phyloP scores from a whole-genome alignment of 768 basidiomycete species.

The Lepiota venenata region DNA sequence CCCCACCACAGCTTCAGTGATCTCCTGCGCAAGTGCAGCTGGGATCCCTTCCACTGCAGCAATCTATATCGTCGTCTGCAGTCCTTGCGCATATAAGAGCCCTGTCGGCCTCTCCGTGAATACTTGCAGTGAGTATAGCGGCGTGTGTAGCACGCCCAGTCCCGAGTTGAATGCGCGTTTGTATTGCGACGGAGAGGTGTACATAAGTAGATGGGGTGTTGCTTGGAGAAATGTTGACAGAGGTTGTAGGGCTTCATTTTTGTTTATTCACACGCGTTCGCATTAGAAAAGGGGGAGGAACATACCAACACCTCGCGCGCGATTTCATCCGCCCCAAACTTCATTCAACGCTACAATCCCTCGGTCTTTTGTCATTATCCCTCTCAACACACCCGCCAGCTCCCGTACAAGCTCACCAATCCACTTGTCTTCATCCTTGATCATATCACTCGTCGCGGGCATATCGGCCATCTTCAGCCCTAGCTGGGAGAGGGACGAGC shows the following conservation, averaged over 20 bases:
- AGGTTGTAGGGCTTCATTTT: too few species aligned
- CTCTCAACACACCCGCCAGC: too few species aligned
- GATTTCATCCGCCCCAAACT: slow-evolving; percentile 75
- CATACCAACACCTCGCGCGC: slow-evolving; percentile 85
- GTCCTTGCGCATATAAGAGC: slow-evolving; percentile 43
- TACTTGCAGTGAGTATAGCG: slow-evolving; percentile 60
- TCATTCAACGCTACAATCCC: slow-evolving; percentile 91
- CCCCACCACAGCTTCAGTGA: too few species aligned
- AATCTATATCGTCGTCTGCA: slow-evolving; percentile 65
- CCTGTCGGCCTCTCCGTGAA: slow-evolving; percentile 67
- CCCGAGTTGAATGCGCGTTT: too few species aligned
- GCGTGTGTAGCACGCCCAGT: too few species aligned
- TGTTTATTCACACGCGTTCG: too few species aligned
- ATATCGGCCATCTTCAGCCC: slow-evolving; percentile 75
- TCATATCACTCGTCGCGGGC: slow-evolving; percentile 88
- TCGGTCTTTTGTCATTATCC: too few species aligned
- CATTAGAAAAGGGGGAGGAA: slow-evolving; percentile 75
- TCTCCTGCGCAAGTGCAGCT: too few species aligned
- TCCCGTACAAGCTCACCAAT: slow-evolving; percentile 75
- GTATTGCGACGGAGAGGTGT: slow-evolving; percentile 66
- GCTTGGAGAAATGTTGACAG: slow-evolving; percentile 79
- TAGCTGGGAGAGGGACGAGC: slow-evolving; percentile 84
- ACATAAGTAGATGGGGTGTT: too few species aligned
- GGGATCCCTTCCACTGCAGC: too few species aligned
- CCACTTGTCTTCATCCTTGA: slow-evolving; percentile 78